Percentiles rank a stretch among this genome's conserved stretches.
Conservation (phyloP, 805 yeast species). For the Saccharomycopsis javanensis region DNA sequence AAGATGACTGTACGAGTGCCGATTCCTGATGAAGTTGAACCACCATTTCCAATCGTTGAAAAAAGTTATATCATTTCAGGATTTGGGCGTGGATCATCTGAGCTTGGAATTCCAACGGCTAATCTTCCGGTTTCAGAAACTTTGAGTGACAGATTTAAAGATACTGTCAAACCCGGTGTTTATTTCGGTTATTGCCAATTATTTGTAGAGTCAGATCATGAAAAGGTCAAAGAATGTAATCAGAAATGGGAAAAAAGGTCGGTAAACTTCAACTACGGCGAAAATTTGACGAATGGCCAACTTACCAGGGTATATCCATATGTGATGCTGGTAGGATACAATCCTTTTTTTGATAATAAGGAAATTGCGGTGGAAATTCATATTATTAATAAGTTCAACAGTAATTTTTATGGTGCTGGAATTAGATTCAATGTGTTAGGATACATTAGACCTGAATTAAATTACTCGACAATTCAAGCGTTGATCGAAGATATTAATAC, state of each 20-base stretch:
- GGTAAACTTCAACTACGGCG: slow-evolving; percentile 57
- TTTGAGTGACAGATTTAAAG: slow-evolving; percentile 32
- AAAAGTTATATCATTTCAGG: slow-evolving; percentile 58
- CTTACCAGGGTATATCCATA: slow-evolving; percentile 55
- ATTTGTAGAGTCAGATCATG: slow-evolving; percentile 24
- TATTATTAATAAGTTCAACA: slow-evolving; percentile 59
- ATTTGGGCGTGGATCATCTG: slow-evolving; percentile 92
- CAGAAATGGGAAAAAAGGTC: slow-evolving; percentile 23
- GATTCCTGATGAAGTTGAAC: slow-evolving; percentile 34
- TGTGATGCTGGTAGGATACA: slow-evolving; percentile 95
- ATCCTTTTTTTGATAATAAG: slow-evolving; percentile 78
- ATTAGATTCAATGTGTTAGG: slow-evolving; percentile 70
- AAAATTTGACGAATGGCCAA: slow-evolving; percentile 30
- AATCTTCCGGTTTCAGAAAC: slow-evolving; percentile 54
- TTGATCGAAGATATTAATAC: slow-evolving; percentile 71
- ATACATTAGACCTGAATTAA: slow-evolving; percentile 81
- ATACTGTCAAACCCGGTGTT: slow-evolving; percentile 58
- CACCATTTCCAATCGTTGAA: slow-evolving; percentile 42
- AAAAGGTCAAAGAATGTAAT: slow-evolving; percentile 22
- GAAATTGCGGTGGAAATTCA: slow-evolving; percentile 83
- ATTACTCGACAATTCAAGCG: slow-evolving; percentile 72
- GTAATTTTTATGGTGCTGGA: slow-evolving; percentile 72
- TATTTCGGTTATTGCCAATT: slow-evolving; percentile 69
- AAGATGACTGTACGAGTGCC: background rate
- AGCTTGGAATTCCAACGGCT: slow-evolving; percentile 93